phyloP scores from a whole-genome alignment of 805 yeast species.

The Huiozyma naganishii region DNA sequence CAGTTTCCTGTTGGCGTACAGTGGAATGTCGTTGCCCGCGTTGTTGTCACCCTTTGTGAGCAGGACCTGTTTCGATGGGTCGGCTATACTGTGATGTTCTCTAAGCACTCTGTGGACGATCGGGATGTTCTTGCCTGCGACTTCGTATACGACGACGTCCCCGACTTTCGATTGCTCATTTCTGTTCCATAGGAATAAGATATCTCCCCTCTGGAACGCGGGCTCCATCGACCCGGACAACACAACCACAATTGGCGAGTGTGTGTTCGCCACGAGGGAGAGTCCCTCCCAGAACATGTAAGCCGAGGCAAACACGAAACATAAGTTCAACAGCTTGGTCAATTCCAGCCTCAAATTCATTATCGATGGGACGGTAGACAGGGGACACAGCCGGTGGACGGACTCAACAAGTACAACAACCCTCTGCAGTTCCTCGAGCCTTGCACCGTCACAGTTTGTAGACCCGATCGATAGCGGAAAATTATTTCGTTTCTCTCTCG shows the following conservation, averaged over 20 bases:
- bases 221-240: conserved; percentile 99
- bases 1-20: conserved; percentile 65
- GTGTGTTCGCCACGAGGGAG: conserved; percentile 64
- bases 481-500: too few relatives aligned
- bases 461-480: too few relatives aligned
- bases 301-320: conserved; percentile 77
- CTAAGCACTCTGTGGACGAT: conserved; percentile 91
- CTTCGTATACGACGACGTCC: conserved; percentile 87
- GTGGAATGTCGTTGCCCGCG: conserved; percentile 77
- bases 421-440: too few relatives aligned
- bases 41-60: conserved; percentile 96
- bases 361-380: neutral
- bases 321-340: conserved; percentile 57
- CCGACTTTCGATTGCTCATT: conserved; percentile 61
- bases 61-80: conserved; percentile 45
- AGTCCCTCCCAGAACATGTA: conserved; percentile 86
- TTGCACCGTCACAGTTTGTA: too few relatives aligned
- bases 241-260: conserved; percentile 93
- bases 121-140: conserved; percentile 73
- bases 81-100: conserved; percentile 45
- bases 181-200: conserved; percentile 84
- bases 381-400: too few relatives aligned
- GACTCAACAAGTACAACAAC: too few relatives aligned
- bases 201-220: conserved; percentile 96
- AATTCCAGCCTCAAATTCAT: conserved; percentile 55